Conservation (phyloP, 2,329 filamentous ascomycete species). For the Laburnicola sp. region DNA sequence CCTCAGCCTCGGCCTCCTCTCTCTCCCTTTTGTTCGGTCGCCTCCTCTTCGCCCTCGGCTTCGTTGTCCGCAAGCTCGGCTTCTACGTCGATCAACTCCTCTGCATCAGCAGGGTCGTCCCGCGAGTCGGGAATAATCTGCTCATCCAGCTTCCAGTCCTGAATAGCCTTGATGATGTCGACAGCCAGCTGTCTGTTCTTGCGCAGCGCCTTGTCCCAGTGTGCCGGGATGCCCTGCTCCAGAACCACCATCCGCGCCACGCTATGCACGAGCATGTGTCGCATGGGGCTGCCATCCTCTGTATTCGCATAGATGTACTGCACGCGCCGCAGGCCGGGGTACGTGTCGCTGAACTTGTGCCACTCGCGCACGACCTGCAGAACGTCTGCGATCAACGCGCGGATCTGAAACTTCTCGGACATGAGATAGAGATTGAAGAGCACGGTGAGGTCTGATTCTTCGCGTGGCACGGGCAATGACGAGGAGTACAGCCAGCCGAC, state of each 20-base stretch:
- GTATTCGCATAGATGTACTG: constrained; percentile 58
- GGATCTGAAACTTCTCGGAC: constrained; percentile 57
- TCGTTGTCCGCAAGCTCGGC: constrained; percentile 45
- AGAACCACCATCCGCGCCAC: constrained; percentile 57
- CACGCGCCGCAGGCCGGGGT: constrained; percentile 57
- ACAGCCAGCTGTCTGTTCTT: constrained; percentile 60
- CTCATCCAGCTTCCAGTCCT: constrained; percentile 57
- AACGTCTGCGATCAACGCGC: constrained; percentile 52
- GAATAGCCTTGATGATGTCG: constrained; percentile 58
- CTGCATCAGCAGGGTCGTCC: constrained; percentile 47
- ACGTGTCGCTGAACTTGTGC: constrained; percentile 57
- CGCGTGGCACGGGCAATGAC: constrained; percentile 51
- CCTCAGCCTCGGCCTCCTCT: constrained; percentile 29
- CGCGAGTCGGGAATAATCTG: constrained; percentile 55
- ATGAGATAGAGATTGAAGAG: constrained; percentile 61
- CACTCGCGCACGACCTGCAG: constrained; percentile 55
- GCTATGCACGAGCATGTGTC: constrained; percentile 53
- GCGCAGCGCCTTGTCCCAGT: constrained; percentile 59
- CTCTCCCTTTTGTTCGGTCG: constrained; percentile 24
- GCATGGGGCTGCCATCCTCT: constrained; percentile 51
- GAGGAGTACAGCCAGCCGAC: constrained; percentile 59
- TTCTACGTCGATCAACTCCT: constrained; percentile 40
- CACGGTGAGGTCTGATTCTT: constrained; percentile 55
- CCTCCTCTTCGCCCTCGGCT: constrained; percentile 31
- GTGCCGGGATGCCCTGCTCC: constrained; percentile 53